Evolutionary conservation across 108 stramenopile genomes (phyloP), one percentile per base, ranked within the genome.

Genomic region (Discostella stelligeroides): DNA sequence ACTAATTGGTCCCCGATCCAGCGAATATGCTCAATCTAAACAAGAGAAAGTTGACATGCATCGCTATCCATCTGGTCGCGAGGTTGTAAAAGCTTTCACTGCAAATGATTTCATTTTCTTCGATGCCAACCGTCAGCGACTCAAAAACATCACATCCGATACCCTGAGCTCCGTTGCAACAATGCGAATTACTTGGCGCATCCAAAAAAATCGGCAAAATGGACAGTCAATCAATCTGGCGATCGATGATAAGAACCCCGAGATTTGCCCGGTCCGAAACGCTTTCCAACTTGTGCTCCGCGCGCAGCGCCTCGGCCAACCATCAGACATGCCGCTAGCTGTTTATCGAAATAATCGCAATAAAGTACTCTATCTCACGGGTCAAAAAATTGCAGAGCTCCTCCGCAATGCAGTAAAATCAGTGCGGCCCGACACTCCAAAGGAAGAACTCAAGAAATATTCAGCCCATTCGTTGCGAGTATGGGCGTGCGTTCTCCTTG

Each of bases 181-280:
- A 10, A 11, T 56, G 1, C 5, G 18, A 25, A 21, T 68, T 5
- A 21, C 20, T 4, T 68, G 53, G 53, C 23, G 24, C 0, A 56
- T 68, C 55, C 66, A 68, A 14, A 68, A 68, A 27, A 68, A 68
- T 30, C 41, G 55, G 1, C 38, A 25, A 1, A 68, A 68, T 15
- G 24, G 53, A 13, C 28, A 55, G 29, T 2, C 0, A 11, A 55
- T 55, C 23, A 28, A 1, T 1, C 17, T 21, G 34, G n/a, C n/a
- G n/a, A n/a, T n/a, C n/a, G n/a, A n/a, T n/a, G n/a, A n/a, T n/a
- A n/a, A n/a, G n/a, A n/a, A n/a, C n/a, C n/a, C n/a, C n/a, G n/a
- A n/a, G n/a, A n/a, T n/a, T n/a, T 18, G 49, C 21, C 49, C 13
- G 0, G 49, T 50, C 7, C n/a, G 8, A 1, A 24, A 8, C 21